Evolutionary conservation across 805 yeast genomes (phyloP), one percentile per base, ranked within the genome.

Genomic region (Sungouiozyma intestinalis): DNA sequence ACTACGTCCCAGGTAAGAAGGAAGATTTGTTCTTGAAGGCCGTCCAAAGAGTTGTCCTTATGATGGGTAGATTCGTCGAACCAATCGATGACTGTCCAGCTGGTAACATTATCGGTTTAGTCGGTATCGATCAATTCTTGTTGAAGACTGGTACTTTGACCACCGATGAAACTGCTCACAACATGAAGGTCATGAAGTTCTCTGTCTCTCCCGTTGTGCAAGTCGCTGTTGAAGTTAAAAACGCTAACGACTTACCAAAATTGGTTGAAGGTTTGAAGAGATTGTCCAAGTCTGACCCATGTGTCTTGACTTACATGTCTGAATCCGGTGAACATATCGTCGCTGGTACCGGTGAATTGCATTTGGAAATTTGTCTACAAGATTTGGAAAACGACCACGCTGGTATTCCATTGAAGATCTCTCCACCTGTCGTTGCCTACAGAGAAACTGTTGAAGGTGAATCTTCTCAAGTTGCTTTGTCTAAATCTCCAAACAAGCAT

Each of bases 401-500:
- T 64, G 97, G 97, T 84, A 76, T 90, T 67, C 98, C 98, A 72
- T 81, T 90, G 71, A 87, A 81, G 81, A 80, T 85, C 62, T 87
- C 97, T 53, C 94, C 94, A 64, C 97, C 98, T 58, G 95, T 90
- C 60, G 98, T 90, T 64, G 71, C 97, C 63, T 90, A 90, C 90
- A 85, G 96, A 81, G 98, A 90, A 80, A 90, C 97, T 52, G 96
- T 88, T 69, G 81, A 79, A 64, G 80, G 74, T 65, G 94, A 84
- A 74, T 90, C 97, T 49, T 79, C 92, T 65, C 92, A 87, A 81
- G 78, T 76, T 66, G 97, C 98, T 64, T 79, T 90, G 66, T 88
- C 98, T 58, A 90, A 90, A 80, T 90, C 98, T 69, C 97, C 97
- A 74, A 90, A 90, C 94, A 90, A 90, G 86, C 98, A 90, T 77